A percentile compares a stretch with the other conserved stretches of the same genome.
These are phyloP conservation scores for Starmerella floris DNA, from an alignment of 805 yeast species.

Conservation along the genomic window DNA sequence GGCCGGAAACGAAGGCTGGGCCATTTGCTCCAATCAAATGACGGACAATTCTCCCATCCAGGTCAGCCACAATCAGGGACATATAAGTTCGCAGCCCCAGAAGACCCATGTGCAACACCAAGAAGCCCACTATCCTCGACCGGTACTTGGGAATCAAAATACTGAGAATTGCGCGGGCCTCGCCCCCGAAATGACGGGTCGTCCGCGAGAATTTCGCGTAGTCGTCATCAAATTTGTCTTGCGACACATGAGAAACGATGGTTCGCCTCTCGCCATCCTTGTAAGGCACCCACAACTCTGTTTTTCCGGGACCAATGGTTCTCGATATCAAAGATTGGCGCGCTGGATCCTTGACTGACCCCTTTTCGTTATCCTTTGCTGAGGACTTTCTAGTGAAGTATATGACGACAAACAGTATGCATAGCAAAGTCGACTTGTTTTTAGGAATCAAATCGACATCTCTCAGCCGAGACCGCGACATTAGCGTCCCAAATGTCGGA, in stretches of 20 bases:
- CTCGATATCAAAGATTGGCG: background rate
- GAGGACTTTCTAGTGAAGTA: background rate
- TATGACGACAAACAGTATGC: slow-evolving; percentile 1
- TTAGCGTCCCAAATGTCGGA: background rate
- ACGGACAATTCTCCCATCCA: slow-evolving; percentile 85
- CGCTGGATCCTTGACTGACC: background rate
- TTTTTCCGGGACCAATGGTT: background rate
- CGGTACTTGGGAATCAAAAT: slow-evolving; percentile 66
- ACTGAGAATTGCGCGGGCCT: slow-evolving; percentile 62
- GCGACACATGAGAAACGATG: slow-evolving; percentile 6
- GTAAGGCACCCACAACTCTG: background rate
- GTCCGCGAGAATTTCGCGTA: slow-evolving; percentile 10
- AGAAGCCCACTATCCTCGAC: slow-evolving; percentile 51
- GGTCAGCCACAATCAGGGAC: slow-evolving; percentile 67
- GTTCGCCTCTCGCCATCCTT: background rate
- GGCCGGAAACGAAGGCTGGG: slow-evolving; percentile 56
- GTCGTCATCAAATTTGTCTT: slow-evolving; percentile 16
- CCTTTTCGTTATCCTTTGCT: background rate
- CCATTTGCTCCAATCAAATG: slow-evolving; percentile 76
- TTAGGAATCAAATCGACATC: background rate
- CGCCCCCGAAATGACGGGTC: slow-evolving; percentile 56
- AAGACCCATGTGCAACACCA: slow-evolving; percentile 59
- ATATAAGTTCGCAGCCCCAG: slow-evolving; percentile 75
- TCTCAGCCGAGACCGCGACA: background rate
- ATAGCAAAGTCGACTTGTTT: slow-evolving; percentile 2